Base-by-base conservation (phyloP, 163 green algal genomes). In the Trebouxia gelatinosa region DNA sequence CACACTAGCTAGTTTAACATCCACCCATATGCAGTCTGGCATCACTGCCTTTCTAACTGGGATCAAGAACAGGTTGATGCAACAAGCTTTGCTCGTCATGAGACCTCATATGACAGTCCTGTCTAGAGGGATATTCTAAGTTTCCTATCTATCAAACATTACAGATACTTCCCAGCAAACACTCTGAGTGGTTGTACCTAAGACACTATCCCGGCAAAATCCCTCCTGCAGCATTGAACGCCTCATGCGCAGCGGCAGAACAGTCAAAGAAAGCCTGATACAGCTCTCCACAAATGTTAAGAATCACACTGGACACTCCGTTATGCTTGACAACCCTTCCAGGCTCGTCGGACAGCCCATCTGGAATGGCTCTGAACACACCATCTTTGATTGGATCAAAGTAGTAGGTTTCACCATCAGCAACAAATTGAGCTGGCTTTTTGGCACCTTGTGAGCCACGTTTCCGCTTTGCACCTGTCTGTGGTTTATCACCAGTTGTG, bases 231-330 rank as follows among this genome's bases (percentile, higher is more conserved):
- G 84, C 84, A 51, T 79, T 81, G 23, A 89, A 72, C 0, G 88
- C 88, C 74, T 91, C 86, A 38, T 85, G 17, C 2, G 88, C 88
- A 57, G 89, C 87, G 2, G 83, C 80, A 46, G 87, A 77, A 43
- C 48, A 78, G 9, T 89, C 85, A 78, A 93, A 92, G 59, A 85
- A 88, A 11, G 86, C 89, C 80, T 93, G 88, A 81, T 92, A 96
- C 54, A 88, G 61, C 85, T 96, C 91, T 5, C 91, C 92, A 6
- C 78, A 82, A 17, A 92, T 1, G 81, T 78, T 76, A 6, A 90
- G 68, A 0, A 84, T 80, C 6, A 84, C 86, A 21, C 70, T 86
- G 86, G 86, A 92, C 23, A 75, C 67, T 11, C 82, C 81, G 29
- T 57, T 76, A 70, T 91, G 86, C 13, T 77, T 61, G n/a, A 86